Base-by-base conservation (phyloP, 169 alveolate species). In the Cardiosporidium cionae region DNA sequence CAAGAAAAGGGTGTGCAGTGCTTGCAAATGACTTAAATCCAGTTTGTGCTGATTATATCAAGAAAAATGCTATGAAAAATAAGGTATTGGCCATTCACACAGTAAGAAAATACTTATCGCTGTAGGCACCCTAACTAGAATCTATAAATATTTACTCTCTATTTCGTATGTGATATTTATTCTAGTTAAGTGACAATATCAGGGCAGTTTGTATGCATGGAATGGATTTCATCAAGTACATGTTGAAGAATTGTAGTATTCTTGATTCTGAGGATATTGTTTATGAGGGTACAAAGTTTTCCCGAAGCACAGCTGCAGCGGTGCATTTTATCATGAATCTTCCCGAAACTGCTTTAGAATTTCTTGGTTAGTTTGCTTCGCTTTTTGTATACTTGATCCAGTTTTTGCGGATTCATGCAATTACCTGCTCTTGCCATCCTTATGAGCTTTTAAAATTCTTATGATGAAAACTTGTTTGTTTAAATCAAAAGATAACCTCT, bases 11-110 rank as follows among this genome's bases (percentile, higher is more conserved):
- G 16, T 87, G 93, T 22, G 69, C 80, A 35, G 94, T 91, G 34
- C 84, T 87, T 68, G 94, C 95, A 0, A 92, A 92, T 77, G 97
- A 92, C 75, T 87, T 90, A 72, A 92, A 92, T 78, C 95, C 95
- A 9, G 81, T 65, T 62, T 81, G 91, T 2, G 88, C 90, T 73
- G 81, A 69, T 16, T 87, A 81, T 80, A 89, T 90, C 84, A 77
- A 82, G 65, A 83, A 84, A 70, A 92, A 92, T 80, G 83, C 86
- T 2, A 63, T 68, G 44, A 58, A 83, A 52, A 92, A 92, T 80
- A 89, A 89, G 80, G 85, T 87, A 79, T 68, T 73, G 63, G 66
- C 5, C 0, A 36, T 22, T 27, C 16, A 44, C 58, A 44, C n/a
- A n/a, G 58, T 44, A 44, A 16, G 16, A 16, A n/a, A n/a, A 44